Conservation (phyloP, 1,284 basidiomycete genomes). For the Microbotryum lychnidis-dioicae region DNA sequence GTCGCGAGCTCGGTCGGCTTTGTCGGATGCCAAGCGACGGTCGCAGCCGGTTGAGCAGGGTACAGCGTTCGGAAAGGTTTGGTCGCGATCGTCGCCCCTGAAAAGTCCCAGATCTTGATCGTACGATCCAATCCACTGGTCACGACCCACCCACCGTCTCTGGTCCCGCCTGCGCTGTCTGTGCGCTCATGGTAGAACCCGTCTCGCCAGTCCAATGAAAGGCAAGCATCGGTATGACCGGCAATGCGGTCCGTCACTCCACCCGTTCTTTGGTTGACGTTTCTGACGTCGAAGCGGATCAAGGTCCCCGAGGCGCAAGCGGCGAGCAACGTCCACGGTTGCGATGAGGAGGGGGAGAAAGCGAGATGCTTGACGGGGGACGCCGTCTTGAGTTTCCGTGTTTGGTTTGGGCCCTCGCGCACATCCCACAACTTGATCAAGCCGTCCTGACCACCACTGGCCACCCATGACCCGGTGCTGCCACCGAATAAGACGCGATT, state of each 20-base stretch:
- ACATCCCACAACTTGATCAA: conserved; percentile 32
- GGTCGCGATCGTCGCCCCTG: conserved; percentile 17
- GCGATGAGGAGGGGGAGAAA: conserved; percentile 28
- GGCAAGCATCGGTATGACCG: conserved; percentile 24
- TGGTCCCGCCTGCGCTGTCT: conserved; percentile 19
- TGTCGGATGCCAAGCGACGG: conserved; percentile 28
- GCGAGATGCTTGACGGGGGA: conserved; percentile 28
- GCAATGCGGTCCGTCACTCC: conserved; percentile 27
- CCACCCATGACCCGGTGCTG: conserved; percentile 23
- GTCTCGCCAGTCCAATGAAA: conserved; percentile 32
- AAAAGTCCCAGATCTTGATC: conserved; percentile 33
- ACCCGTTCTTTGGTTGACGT: conserved; percentile 15
- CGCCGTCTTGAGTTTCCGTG: conserved; percentile 26
- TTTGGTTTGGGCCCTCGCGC: conserved; percentile 15
- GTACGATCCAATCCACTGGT: conserved; percentile 29
- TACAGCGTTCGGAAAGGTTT: conserved; percentile 26
- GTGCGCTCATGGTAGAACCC: conserved; percentile 15
- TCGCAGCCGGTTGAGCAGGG: conserved; percentile 22
- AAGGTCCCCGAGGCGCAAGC: conserved; percentile 28
- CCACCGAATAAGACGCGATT: conserved; percentile 30
- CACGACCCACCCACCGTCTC: conserved; percentile 31
- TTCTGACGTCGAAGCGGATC: conserved; percentile 31
- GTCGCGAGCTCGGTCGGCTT: conserved; percentile 22
- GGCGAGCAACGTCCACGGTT: conserved; percentile 29
- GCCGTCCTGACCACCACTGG: conserved; percentile 31